Base-by-base conservation (phyloP, 2,329 filamentous ascomycete genomes). In the Stylonectria norvegica region DNA sequence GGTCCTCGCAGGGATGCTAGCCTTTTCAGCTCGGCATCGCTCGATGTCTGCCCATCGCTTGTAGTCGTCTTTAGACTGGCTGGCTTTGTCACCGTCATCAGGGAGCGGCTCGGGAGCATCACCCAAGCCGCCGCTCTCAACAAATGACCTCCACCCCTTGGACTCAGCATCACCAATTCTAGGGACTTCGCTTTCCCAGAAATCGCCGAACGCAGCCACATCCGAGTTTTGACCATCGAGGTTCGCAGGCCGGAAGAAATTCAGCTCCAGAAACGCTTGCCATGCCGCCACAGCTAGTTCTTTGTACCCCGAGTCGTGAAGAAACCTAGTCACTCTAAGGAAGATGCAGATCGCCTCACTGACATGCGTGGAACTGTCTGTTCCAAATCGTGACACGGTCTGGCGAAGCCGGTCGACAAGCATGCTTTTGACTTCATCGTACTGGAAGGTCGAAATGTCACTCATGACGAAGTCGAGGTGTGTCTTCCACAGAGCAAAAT, bases 121-220 rank as follows among this genome's bases (percentile, higher is more conserved):
- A 12, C 58, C 59, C 42, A 59, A 43, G 11, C 57, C 64, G 2
- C 43, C 58, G 12, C 52, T 56, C n/a, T 61, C 55, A 11, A 68
- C 62, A 49, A 72, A 81, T n/a, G 67, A 56, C 2, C 56, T 60
- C 89, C 89, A 96, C 1, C 89, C 89, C 45, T 73, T 70, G 3
- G 88, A 83, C 2, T 70, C 72, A 1, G 65, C 56, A 52, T 97
- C 91, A 8, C 91, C 91, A 38, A 95, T 76, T 5, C 91, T 78
- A 1, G 85, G 71, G 1, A 80, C 73, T 57, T 96, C 91, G 41
- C 81, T 86, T 43, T 95, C 89, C 93, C 93, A 97, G 48, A 93
- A 95, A 3, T 82, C 74, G 34, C 77, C 69, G 46, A 95, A 86
- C 0, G 58, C 57, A 3, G 63, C 58, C 9, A 71, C 28, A 0